A percentile compares a stretch with the other conserved stretches of the same genome.
These are phyloP conservation scores for Physaria fendleri DNA, from an alignment of 345 rosid genomes.

Conservation along the genomic window DNA sequence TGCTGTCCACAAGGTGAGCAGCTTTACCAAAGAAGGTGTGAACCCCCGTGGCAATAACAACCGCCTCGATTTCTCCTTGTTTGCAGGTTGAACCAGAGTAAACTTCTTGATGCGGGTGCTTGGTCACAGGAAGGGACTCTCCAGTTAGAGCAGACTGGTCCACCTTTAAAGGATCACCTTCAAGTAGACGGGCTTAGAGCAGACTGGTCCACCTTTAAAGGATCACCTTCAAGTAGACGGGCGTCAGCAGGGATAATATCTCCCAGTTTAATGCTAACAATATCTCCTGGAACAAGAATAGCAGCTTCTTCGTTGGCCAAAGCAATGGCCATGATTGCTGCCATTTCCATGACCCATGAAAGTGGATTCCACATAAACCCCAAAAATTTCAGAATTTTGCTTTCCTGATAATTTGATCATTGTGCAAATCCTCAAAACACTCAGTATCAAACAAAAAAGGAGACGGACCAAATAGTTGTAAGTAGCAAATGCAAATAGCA, in stretches of 20 bases:
- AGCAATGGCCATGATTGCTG: constrained; percentile 87
- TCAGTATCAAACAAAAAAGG: constrained; percentile 3
- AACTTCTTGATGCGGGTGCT: constrained; percentile 88
- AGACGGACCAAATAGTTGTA: not conserved
- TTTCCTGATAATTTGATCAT: constrained; percentile 44
- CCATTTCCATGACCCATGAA: constrained; percentile 93
- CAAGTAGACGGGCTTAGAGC: too few species aligned
- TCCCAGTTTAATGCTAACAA: constrained; percentile 80
- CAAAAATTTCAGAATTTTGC: constrained; percentile 68
- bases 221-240: constrained; percentile 90
- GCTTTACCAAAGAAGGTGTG: constrained; percentile 98
- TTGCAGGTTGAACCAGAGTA: constrained; percentile 97
- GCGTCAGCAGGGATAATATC: constrained; percentile 94
- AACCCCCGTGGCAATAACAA: constrained; percentile 94
- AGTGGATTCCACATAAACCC: constrained; percentile 96
- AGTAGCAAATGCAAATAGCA: not conserved
- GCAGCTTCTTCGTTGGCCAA: constrained; percentile 84
- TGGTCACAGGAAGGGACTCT: constrained; percentile 94
- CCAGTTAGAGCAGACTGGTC: constrained; percentile 99
- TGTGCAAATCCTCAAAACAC: not conserved
- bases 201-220: constrained; percentile 81
- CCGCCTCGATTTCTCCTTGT: constrained; percentile 95
- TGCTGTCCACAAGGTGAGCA: constrained; percentile 92
- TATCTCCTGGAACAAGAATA: constrained; percentile 81
- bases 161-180: too few species aligned